Evolutionary conservation across 441 rosid genomes (phyloP), one percentile per base, ranked within the genome.

Genomic region (Flueggea neowawraea): DNA sequence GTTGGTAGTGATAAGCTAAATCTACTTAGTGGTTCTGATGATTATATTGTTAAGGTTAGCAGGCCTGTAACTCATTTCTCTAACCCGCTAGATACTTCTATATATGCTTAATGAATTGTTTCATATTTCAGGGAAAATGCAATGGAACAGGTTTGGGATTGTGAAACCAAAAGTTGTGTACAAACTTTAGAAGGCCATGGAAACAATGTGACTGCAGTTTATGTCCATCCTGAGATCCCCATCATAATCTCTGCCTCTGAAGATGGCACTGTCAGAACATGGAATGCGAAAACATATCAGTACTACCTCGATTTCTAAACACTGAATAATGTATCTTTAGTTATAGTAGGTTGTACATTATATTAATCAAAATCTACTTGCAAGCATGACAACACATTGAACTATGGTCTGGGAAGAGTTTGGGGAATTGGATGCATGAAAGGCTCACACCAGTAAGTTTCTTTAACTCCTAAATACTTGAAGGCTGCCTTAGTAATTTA

Each of bases 21-120:
- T 72, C 72, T 91, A 16, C 65, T 91, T 41, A 89, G 86, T 72
- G 95, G 96, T 54, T 89, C 96, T 52, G 95, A 91, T 76, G 97
- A 89, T 80, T 83, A 64, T 61, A 75, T 85, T 39, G 79, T 85
- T 16, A 91, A 84, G 91, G 97, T 91, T 28, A 57, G 81, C n/a
- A 47, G 10, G 10, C 10, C 8, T 33, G 12, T 4, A 31, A 6
- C 33, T 59, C 13, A 51, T 51, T 15, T 15, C 47, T 33, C 16
- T 5, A 16, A 6, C 52, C 10, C 12, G 31, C 4, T 16, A 13
- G n/a, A 33, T 11, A 33, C 5, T 16, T 14, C 12, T 36, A 0
- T 31, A 3, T 36, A 8, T 39, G 48, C 39, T 12, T 44, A 9
- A 32, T 57, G 14, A 15, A 52, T 32, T 17, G 52, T 17, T 47